Conservation (phyloP, 257 asterid genomes). For the Leonotis leonurus region DNA sequence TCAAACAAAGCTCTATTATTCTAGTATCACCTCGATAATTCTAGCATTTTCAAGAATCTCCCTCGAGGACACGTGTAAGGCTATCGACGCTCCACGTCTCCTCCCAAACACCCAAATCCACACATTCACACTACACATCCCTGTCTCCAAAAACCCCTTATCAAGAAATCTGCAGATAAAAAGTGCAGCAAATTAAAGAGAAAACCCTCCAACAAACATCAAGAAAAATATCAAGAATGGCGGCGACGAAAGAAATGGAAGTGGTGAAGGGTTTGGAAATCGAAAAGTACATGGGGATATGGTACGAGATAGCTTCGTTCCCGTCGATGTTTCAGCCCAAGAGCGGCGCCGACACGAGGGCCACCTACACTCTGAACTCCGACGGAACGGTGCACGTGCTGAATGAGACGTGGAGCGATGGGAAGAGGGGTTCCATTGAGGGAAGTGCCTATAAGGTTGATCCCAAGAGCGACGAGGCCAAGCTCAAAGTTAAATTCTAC, state of each 20-base stretch:
- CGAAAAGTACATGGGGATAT: constrained; percentile 77
- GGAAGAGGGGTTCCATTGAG: constrained; percentile 61
- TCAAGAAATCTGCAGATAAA: background rate
- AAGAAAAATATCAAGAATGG: too few relatives aligned
- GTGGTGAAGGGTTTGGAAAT: constrained; percentile 51
- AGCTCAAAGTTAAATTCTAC: constrained; percentile 52
- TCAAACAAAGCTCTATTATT: too few relatives aligned
- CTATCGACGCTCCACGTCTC: background rate
- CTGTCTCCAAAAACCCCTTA: background rate
- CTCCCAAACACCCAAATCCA: too few relatives aligned
- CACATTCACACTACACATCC: too few relatives aligned
- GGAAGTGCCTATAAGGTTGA: constrained; percentile 67
- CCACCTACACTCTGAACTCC: constrained; percentile 59
- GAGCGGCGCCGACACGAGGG: constrained; percentile 61
- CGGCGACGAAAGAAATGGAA: constrained; percentile 64
- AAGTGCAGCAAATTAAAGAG: background rate
- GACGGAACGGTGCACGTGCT: constrained; percentile 70
- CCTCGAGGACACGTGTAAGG: background rate
- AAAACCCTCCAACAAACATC: too few relatives aligned
- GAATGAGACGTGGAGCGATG: constrained; percentile 78
- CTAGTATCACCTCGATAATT: constrained; percentile 4
- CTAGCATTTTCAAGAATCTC: constrained; percentile 1
- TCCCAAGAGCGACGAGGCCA: constrained; percentile 61
- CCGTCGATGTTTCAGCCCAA: constrained; percentile 72
- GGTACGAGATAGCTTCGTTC: constrained; percentile 90